phyloP scores from a whole-genome alignment of 176 grass and related monocot species.

The Oryza nivara region DNA sequence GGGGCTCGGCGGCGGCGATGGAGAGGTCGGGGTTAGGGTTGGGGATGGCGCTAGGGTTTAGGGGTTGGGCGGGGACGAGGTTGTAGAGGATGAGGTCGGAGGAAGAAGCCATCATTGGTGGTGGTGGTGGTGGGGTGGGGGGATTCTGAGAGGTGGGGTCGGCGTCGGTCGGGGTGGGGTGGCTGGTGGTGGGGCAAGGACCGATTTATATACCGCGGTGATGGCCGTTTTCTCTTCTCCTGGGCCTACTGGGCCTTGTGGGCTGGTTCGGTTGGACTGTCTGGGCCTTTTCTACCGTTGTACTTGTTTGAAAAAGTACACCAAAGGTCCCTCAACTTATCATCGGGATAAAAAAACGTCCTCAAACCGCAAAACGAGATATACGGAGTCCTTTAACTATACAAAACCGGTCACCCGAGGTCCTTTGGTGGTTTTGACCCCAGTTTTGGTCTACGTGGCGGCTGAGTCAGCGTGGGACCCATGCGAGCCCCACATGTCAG shows the following conservation, averaged over 20 bases:
- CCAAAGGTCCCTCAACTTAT: too few relatives aligned
- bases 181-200: slow-evolving; percentile 40
- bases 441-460: too few relatives aligned
- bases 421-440: too few relatives aligned
- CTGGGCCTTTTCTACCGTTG: too few relatives aligned
- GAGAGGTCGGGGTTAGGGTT: neutral
- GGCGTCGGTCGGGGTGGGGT: neutral
- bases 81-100: slow-evolving; percentile 61
- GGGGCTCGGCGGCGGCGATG: neutral
- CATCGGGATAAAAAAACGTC: too few relatives aligned
- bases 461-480: too few relatives aligned
- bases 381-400: too few relatives aligned
- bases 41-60: slow-evolving; percentile 37
- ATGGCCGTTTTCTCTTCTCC: neutral
- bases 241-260: neutral
- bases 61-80: slow-evolving; percentile 50
- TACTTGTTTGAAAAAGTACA: too few relatives aligned
- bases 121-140: neutral
- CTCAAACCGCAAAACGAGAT: too few relatives aligned
- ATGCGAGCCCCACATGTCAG: too few relatives aligned
- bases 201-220: neutral
- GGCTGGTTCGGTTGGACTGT: neutral
- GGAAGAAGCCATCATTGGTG: slow-evolving; percentile 49
- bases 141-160: slow-evolving; percentile 43
- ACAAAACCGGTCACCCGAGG: too few relatives aligned